phyloP scores from a whole-genome alignment of 2,329 filamentous ascomycete genomes.

The Claviceps quebecensis region DNA sequence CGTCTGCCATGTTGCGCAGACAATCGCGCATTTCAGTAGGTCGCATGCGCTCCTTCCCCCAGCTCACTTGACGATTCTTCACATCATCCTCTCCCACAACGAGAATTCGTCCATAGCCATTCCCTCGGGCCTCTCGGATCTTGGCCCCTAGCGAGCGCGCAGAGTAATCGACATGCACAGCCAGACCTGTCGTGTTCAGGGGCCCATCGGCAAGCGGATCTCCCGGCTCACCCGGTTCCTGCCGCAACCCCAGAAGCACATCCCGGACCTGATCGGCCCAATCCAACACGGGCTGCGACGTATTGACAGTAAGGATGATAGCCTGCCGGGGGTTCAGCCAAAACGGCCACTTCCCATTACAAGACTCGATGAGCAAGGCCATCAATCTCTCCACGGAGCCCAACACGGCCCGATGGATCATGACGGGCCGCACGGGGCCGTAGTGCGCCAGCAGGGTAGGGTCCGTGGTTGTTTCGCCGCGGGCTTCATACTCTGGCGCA shows the following conservation, averaged over 20 bases:
- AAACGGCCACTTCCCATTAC: slow-evolving; percentile 69
- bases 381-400: slow-evolving; percentile 76
- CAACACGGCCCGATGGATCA: slow-evolving; percentile 74
- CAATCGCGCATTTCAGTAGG: slow-evolving; percentile 30
- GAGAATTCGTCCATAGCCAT: slow-evolving; percentile 60
- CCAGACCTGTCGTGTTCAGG: slow-evolving; percentile 43
- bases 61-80: slow-evolving; percentile 37
- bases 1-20: slow-evolving; percentile 31
- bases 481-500: slow-evolving; percentile 45
- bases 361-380: slow-evolving; percentile 73
- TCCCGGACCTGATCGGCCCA: slow-evolving; percentile 34
- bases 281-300: slow-evolving; percentile 36
- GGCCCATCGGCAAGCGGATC: slow-evolving; percentile 28
- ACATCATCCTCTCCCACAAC: slow-evolving; percentile 57
- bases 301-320: slow-evolving; percentile 59
- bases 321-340: slow-evolving; percentile 76
- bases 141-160: slow-evolving; percentile 52
- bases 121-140: slow-evolving; percentile 53
- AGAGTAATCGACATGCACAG: slow-evolving; percentile 57
- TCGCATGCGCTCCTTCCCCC: slow-evolving; percentile 26
- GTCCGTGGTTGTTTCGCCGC: slow-evolving; percentile 36
- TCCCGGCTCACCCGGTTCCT: slow-evolving; percentile 16
- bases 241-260: slow-evolving; percentile 33
- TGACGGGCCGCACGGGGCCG: slow-evolving; percentile 54
- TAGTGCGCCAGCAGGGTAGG: slow-evolving; percentile 32